Conservation (phyloP, 306 rosid genomes). For the Abrus pulchellus region DNA sequence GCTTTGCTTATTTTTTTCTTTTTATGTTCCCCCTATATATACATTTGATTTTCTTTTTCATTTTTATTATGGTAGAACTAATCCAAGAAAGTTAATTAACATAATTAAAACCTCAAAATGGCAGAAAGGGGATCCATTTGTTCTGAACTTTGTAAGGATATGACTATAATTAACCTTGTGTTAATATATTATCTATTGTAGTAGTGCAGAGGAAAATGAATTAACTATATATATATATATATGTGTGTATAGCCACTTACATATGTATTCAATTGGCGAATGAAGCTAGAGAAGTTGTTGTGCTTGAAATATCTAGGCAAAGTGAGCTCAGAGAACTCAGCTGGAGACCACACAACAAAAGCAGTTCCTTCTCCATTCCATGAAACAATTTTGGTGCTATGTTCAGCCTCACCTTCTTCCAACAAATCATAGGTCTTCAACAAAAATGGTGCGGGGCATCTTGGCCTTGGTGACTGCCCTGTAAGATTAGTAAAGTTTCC, state of each 20-base stretch:
- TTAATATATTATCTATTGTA: no score
- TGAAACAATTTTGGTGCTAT: constrained; percentile 54
- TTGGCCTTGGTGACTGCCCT: constrained; percentile 55
- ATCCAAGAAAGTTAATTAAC: background rate
- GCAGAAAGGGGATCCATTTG: constrained; percentile 21
- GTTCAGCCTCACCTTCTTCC: constrained; percentile 58
- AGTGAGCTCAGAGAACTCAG: constrained; percentile 75
- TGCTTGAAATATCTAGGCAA: constrained; percentile 90
- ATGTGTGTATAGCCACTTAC: constrained; percentile 51
- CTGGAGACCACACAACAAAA: constrained; percentile 89
- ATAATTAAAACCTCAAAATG: background rate
- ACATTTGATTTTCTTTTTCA: no score
- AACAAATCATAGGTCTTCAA: constrained; percentile 77
- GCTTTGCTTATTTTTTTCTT: background rate
- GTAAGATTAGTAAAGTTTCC: background rate
- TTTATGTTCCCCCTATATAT: background rate
- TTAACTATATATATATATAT: no score
- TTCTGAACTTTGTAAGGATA: background rate
- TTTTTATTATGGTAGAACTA: background rate
- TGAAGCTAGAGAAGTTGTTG: constrained; percentile 93
- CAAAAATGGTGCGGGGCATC: constrained; percentile 76
- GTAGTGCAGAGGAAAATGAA: background rate
- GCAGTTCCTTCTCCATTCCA: constrained; percentile 82
- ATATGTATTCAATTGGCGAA: constrained; percentile 90
- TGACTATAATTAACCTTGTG: background rate